These are phyloP conservation scores for Leccinum fibrillosum DNA, from an alignment of 768 basidiomycete genomes.

Conservation along the genomic window DNA sequence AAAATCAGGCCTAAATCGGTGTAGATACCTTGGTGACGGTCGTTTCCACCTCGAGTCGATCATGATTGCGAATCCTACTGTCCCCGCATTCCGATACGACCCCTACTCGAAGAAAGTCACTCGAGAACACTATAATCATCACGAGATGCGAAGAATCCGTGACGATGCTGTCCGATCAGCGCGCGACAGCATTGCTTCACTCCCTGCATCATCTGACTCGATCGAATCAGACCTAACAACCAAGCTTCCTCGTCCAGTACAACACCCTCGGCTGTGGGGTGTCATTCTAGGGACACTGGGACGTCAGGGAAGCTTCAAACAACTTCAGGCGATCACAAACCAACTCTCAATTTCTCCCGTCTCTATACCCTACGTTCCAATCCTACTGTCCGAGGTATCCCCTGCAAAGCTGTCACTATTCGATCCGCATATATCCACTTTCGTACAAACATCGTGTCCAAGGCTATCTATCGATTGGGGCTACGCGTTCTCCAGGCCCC, in stretches of 20 bases:
- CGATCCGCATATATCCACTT: slow-evolving; percentile 75
- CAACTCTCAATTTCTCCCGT: slow-evolving; percentile 56
- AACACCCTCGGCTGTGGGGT: slow-evolving; percentile 62
- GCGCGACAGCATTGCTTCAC: slow-evolving; percentile 53
- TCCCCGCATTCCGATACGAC: slow-evolving; percentile 97
- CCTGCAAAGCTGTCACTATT: slow-evolving; percentile 90
- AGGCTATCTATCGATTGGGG: slow-evolving; percentile 98
- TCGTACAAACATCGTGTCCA: slow-evolving; percentile 96
- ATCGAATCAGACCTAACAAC: slow-evolving; percentile 12
- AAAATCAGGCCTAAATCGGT: slow-evolving; percentile 3
- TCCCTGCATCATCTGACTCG: slow-evolving; percentile 8
- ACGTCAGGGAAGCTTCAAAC: slow-evolving; percentile 88
- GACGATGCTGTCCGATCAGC: slow-evolving; percentile 76
- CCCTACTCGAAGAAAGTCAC: slow-evolving; percentile 98
- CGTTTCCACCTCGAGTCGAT: slow-evolving; percentile 98
- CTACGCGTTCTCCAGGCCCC: slow-evolving; percentile 86
- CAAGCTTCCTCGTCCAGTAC: slow-evolving; percentile 8
- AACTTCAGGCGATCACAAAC: slow-evolving; percentile 79
- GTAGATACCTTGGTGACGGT: slow-evolving; percentile 94
- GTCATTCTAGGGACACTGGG: slow-evolving; percentile 93
- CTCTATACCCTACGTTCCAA: slow-evolving; percentile 76
- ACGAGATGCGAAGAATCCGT: slow-evolving; percentile 77
- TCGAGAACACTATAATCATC: slow-evolving; percentile 85
- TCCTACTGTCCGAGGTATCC: slow-evolving; percentile 95
- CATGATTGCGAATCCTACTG: slow-evolving; percentile 97